Evolutionary conservation across 768 basidiomycete species (phyloP).

Genomic region (Suillus fuscotomentosus): DNA sequence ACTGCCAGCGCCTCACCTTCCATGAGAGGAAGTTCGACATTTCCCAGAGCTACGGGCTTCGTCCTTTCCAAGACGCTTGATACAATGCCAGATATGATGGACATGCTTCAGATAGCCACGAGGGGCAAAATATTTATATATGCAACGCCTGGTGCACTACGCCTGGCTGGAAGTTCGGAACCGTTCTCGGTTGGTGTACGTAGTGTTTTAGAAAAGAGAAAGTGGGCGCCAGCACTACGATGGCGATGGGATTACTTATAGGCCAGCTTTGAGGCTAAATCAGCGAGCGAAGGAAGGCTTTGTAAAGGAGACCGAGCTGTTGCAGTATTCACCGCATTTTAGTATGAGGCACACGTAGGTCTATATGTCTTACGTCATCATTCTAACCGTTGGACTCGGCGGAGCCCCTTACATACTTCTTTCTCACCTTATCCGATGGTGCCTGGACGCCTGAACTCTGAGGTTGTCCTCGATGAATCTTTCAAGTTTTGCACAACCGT

Average conservation of each 20-base stretch:
- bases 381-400: too few relatives aligned
- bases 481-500: not conserved
- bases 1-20: slow-evolving; percentile 22
- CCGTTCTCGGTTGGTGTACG: not conserved
- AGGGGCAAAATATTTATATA: not conserved
- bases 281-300: not conserved
- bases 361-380: not conserved
- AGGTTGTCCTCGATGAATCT: not conserved
- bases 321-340: not conserved
- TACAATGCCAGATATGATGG: slow-evolving; percentile 5
- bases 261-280: not conserved
- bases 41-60: slow-evolving; percentile 7
- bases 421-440: not conserved
- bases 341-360: not conserved
- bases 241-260: not conserved
- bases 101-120: not conserved
- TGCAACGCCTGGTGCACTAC: not conserved
- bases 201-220: not conserved
- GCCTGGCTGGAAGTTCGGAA: not conserved
- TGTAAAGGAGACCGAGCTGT: not conserved
- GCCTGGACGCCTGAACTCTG: too few relatives aligned
- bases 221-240: not conserved
- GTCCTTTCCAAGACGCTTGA: slow-evolving; percentile 7
- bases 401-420: too few relatives aligned
- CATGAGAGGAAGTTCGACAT: slow-evolving; percentile 16